Evolutionary conservation across 257 asterid genomes (phyloP).

Genomic region (Parsonsia alboflavescens): DNA sequence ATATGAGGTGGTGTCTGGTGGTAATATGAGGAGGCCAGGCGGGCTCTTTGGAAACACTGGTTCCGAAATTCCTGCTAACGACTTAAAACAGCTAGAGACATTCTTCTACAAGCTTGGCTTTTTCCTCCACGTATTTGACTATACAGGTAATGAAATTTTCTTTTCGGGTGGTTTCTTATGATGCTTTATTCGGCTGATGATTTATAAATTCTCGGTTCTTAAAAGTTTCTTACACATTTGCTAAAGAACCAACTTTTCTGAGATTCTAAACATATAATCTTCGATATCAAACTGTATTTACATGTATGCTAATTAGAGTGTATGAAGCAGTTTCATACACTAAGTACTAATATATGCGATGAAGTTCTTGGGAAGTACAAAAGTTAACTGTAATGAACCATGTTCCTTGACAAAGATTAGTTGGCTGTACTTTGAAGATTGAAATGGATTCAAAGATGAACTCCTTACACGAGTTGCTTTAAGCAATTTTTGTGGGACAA

Average conservation of each 20-base stretch:
- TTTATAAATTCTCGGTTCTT: neutral
- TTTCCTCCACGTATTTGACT: slow-evolving; percentile 88
- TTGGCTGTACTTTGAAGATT: neutral
- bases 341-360: neutral
- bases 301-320: neutral
- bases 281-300: neutral
- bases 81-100: slow-evolving; percentile 87
- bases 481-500: neutral
- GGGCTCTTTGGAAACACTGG: slow-evolving; percentile 96
- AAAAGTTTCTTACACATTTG: neutral
- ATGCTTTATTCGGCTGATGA: neutral
- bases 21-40: slow-evolving; percentile 96
- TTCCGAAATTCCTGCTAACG: slow-evolving; percentile 89
- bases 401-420: neutral
- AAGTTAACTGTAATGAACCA: neutral
- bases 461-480: neutral
- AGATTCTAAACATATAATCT: neutral
- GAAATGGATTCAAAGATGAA: neutral
- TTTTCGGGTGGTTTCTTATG: neutral
- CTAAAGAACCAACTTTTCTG: neutral
- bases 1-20: slow-evolving; percentile 99
- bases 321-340: neutral
- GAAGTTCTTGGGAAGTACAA: neutral
- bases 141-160: slow-evolving; percentile 53
- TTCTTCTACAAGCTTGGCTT: slow-evolving; percentile 99